Percentiles rank a stretch among this genome's conserved stretches.
phyloP scores from a whole-genome alignment of 1,139 yeast genomes.

The Pichiaceae sp. region DNA sequence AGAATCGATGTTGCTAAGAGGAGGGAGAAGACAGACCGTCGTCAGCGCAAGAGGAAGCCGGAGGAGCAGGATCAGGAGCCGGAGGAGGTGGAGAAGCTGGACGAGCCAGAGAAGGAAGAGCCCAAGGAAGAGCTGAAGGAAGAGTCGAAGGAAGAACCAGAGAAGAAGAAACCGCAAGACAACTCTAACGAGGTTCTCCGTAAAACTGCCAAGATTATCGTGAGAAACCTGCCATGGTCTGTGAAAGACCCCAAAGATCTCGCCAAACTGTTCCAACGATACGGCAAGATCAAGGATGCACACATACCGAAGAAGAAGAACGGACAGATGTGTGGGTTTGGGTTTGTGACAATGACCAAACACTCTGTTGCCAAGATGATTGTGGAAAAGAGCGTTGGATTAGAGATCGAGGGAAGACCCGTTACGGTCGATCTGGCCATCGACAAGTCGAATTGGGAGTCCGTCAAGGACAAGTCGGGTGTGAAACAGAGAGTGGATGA shows the following conservation, averaged over 20 bases:
- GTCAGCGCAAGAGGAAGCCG: slow-evolving; percentile 36
- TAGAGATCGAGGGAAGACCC: slow-evolving; percentile 82
- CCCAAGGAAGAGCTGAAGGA: slow-evolving; percentile 6
- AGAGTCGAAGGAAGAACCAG: slow-evolving; percentile 11
- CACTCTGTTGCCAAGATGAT: slow-evolving; percentile 74
- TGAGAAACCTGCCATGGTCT: slow-evolving; percentile 95
- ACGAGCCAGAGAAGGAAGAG: no score
- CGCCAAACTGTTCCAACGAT: slow-evolving; percentile 62
- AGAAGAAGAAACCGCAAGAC: slow-evolving; percentile 1
- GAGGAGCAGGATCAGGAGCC: slow-evolving; percentile 9
- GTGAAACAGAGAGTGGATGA: slow-evolving; percentile 28
- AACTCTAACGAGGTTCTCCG: slow-evolving; percentile 31
- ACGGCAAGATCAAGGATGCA: slow-evolving; percentile 85
- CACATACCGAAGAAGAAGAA: slow-evolving; percentile 82
- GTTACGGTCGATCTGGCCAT: slow-evolving; percentile 94
- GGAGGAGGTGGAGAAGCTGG: slow-evolving; percentile 3
- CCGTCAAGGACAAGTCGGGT: slow-evolving; percentile 19
- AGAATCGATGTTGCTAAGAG: slow-evolving; percentile 86
- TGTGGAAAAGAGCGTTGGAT: slow-evolving; percentile 60
- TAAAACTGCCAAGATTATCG: slow-evolving; percentile 61
- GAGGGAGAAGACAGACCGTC: slow-evolving; percentile 61
- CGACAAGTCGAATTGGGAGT: slow-evolving; percentile 76
- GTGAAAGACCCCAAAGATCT: slow-evolving; percentile 70
- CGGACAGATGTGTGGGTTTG: slow-evolving; percentile 92
- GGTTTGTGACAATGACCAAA: slow-evolving; percentile 85